Conservation (phyloP, 2,329 filamentous ascomycete species). For the Microcera coccophila region DNA sequence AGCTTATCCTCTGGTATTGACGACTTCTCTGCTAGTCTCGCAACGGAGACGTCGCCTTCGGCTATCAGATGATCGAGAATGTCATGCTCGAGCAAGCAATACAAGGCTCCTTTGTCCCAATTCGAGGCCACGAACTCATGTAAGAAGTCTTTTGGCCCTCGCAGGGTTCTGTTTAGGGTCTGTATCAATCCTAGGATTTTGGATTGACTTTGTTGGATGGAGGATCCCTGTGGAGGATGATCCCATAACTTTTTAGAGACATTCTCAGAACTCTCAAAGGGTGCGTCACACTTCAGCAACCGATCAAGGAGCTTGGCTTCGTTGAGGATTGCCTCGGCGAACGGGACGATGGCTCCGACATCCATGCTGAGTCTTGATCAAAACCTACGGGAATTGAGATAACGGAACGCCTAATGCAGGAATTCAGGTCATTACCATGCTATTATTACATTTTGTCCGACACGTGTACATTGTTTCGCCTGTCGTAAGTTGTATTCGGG, state of each 20-base stretch:
- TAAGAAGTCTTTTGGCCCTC: slow-evolving; percentile 22
- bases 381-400: too few species aligned
- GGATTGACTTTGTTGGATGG: slow-evolving; percentile 5
- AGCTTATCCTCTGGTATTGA: slow-evolving; percentile 12
- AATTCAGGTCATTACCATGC: not conserved
- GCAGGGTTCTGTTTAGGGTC: slow-evolving; percentile 5
- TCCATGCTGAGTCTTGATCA: too few species aligned
- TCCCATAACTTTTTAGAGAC: slow-evolving; percentile 1
- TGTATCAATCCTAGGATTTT: slow-evolving; percentile 9
- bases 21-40: slow-evolving; percentile 9
- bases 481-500: not conserved
- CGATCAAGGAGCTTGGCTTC: slow-evolving; percentile 7
- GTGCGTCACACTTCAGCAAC: not conserved
- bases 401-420: too few species aligned
- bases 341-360: slow-evolving; percentile 5
- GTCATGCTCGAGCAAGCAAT: slow-evolving; percentile 14
- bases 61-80: slow-evolving; percentile 12
- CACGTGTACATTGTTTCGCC: not conserved
- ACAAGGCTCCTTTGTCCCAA: slow-evolving; percentile 19
- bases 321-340: slow-evolving; percentile 8
- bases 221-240: slow-evolving; percentile 1
- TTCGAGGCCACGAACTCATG: slow-evolving; percentile 41
- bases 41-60: slow-evolving; percentile 4
- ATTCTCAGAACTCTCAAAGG: not conserved
- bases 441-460: slow-evolving; percentile 4